These are phyloP conservation scores for Vanilla planifolia DNA, from an alignment of 106 monocot species.

Conservation along the genomic window DNA sequence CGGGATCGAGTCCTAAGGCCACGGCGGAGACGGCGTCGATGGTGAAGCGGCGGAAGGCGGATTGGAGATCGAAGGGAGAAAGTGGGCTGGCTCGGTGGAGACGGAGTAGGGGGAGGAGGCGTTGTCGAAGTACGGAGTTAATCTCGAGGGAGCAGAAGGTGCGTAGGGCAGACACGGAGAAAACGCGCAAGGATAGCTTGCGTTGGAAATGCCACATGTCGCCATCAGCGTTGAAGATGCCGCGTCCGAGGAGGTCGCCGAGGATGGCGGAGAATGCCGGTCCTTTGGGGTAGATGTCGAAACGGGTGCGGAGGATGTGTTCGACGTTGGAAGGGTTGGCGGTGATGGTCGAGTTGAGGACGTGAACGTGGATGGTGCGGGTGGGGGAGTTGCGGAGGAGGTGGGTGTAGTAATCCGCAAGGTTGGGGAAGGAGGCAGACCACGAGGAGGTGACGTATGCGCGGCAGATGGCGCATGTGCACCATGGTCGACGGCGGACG, in stretches of 20 bases:
- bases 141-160: background rate
- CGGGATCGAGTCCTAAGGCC: conserved; percentile 19
- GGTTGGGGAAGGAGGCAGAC: no score
- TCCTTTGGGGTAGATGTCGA: conserved; percentile 38
- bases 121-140: background rate
- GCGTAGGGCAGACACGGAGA: conserved; percentile 15
- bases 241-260: conserved; percentile 29
- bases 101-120: conserved; percentile 13
- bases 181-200: conserved; percentile 23
- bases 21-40: conserved; percentile 20
- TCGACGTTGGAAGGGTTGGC: conserved; percentile 30
- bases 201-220: conserved; percentile 24
- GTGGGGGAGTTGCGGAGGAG: conserved; percentile 23
- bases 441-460: no score
- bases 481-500: no score
- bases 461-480: no score
- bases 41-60: conserved; percentile 7
- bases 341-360: conserved; percentile 21
- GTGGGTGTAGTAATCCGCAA: conserved; percentile 27
- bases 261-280: conserved; percentile 25
- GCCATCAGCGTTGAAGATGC: conserved; percentile 32
- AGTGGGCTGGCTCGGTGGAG: background rate
- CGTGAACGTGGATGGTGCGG: conserved; percentile 16
- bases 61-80: conserved; percentile 10
- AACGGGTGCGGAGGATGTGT: conserved; percentile 24